phyloP scores from a whole-genome alignment of 441 rosid species.

The Pelargonium exstipulatum region DNA sequence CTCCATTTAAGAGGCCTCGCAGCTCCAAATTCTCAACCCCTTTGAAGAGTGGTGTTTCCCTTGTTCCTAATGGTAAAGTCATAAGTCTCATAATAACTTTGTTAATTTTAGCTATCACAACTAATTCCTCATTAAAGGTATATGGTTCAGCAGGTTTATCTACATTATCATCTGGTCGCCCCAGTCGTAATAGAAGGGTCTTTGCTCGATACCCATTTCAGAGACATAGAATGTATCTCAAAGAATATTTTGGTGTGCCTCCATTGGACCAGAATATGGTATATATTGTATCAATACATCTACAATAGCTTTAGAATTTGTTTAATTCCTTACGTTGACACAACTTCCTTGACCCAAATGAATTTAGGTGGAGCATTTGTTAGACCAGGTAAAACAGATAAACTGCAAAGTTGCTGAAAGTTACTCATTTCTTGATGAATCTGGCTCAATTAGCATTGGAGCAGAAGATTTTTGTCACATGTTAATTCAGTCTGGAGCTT shows the following conservation, averaged over 20 bases:
- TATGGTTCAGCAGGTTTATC: constrained; percentile 49
- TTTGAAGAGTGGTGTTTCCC: constrained; percentile 39
- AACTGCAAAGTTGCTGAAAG: constrained; percentile 54
- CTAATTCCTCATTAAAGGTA: constrained; percentile 16
- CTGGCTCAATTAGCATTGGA: constrained; percentile 49
- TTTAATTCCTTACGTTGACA: constrained; percentile 18
- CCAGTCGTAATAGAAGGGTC: constrained; percentile 38
- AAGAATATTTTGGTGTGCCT: constrained; percentile 65
- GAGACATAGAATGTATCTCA: constrained; percentile 50
- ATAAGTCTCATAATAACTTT: constrained; percentile 16
- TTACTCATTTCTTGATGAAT: constrained; percentile 48
- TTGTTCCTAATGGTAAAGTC: constrained; percentile 45
- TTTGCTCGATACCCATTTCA: constrained; percentile 58
- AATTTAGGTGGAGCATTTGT: constrained; percentile 39
- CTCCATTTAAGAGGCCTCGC: constrained; percentile 87
- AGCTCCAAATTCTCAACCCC: constrained; percentile 59
- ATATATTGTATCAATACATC: constrained; percentile 18
- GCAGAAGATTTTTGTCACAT: constrained; percentile 48
- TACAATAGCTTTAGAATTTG: constrained; percentile 12
- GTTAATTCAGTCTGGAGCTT: constrained; percentile 70
- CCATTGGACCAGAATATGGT: constrained; percentile 48
- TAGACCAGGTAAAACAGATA: constrained; percentile 37
- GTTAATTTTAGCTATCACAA: constrained; percentile 13
- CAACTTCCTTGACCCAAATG: constrained; percentile 22
- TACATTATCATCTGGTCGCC: constrained; percentile 36